Evolutionary conservation across 2,329 filamentous ascomycete genomes (phyloP), one percentile per base, ranked within the genome.

Genomic region (Polytolypa hystricis): DNA sequence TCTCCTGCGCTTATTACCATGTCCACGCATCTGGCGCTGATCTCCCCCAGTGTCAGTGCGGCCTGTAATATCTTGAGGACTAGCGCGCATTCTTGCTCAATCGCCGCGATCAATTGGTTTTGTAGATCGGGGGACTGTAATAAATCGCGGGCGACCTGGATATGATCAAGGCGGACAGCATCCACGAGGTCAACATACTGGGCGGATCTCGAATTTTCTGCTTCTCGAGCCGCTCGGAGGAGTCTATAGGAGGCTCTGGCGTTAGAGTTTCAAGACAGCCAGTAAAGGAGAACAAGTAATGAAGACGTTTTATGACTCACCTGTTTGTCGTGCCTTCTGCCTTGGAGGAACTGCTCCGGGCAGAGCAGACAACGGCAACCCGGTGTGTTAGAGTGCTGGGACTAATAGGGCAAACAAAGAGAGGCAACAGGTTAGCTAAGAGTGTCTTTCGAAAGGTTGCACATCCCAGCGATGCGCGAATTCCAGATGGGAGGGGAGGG

Each of bases 1-100:
- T 98, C 91, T 38, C 91, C 91, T 49, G 91, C 86, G 57, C 86
- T 93, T 42, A 96, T 80, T 43, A 98, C 84, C 49, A 89, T 81
- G 54, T 91, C 84, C 57, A 86, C 84, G 41, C 79, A 80, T 50
- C 81, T 73, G 4, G 80, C 74, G 55, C 84, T 84, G 52, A 87
- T 81, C 57, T 87, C 82, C 16, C 66, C 66, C 18, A 70, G 57
- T 4, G 65, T 69, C 49, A 78, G 74, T 15, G 76, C 74, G 14
- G 74, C 74, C 50, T 77, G 71, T 37, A 81, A 56, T 28, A 80
- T 91, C 61, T 85, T 86, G 46, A 80, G 67, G 41, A 96, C 73
- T 54, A 81, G 78, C 48, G 79, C 71, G 55, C 87, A 96, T 61
- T 96, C 87, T 27, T 69, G 69, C 49, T 81, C 74, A 47, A 94